Percentiles rank a stretch among this genome's conserved stretches.
Evolutionary conservation across 23 red algal genomes (phyloP).

Genomic region (Chondrus crispus): DNA sequence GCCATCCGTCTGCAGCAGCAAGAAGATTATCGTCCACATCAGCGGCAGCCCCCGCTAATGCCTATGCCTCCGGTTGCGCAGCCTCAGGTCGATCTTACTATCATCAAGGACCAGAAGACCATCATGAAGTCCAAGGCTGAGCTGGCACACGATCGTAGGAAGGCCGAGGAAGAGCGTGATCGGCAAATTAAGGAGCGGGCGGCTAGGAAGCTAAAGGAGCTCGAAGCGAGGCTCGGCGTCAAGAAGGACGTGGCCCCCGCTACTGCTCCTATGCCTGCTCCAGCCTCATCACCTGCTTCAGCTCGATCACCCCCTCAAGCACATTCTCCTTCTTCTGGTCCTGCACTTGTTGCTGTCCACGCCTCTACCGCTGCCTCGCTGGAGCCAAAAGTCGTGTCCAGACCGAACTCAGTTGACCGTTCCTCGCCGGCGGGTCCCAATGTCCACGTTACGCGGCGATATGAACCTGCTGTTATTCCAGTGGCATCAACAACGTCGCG

Average conservation of each 20-base stretch:
- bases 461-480: not conserved
- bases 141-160: slow-evolving; percentile 41
- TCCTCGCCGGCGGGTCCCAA: not conserved
- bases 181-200: slow-evolving; percentile 43
- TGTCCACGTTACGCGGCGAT: not conserved
- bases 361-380: not conserved
- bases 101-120: slow-evolving; percentile 26
- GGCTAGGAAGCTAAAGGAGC: slow-evolving; percentile 39
- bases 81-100: not conserved
- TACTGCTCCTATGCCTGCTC: not conserved
- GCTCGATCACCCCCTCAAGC: not conserved
- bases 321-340: no score
- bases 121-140: slow-evolving; percentile 60
- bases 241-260: slow-evolving; percentile 10
- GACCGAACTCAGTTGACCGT: not conserved
- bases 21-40: not conserved
- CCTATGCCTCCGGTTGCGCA: not conserved
- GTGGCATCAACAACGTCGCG: not conserved
- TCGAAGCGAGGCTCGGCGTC: slow-evolving; percentile 35
- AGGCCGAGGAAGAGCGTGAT: slow-evolving; percentile 43
- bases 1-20: slow-evolving; percentile 33
- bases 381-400: not conserved
- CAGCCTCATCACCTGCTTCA: not conserved
- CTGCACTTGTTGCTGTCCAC: not conserved
- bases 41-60: not conserved